Evolutionary conservation across 805 yeast genomes (phyloP), one percentile per base, ranked within the genome.

Genomic region (Vanderwaltozyma verrucispora): DNA sequence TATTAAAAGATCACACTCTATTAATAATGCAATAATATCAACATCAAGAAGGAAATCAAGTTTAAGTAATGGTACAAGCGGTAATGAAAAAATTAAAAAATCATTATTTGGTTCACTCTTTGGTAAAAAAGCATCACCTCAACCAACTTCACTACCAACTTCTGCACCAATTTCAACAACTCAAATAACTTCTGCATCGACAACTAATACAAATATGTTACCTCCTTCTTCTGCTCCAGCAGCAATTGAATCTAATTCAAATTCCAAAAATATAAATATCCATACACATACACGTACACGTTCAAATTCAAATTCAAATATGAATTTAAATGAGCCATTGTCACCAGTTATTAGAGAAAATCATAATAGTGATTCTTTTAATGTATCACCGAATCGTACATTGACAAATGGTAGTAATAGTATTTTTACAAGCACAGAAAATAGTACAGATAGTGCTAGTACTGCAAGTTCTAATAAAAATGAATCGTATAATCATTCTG

Each of bases 381-480:
- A 21, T 9, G 14, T 11, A 3, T 17, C 27, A 3, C 25, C 26
- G 7, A 28, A 15, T 7, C 36, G 30, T 19, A 33, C 30, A 27
- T n/a, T 33, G 12, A 33, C 36, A 17, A 27, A 29, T 23, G 17
- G 26, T 11, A 33, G 36, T 27, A 33, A 26, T 6, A 33, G 36
- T 27, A 33, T 18, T 27, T 24, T 26, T n/a, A 33, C 30, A 10
- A 21, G 23, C 9, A 21, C 23, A 21, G 23, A 21, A 6, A 9
- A 6, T 24, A 24, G 27, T 24, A 24, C 27, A 24, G 5, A 24
- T 10, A 24, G n/a, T 24, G 11, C 5, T 24, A 7, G 11, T 10
- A 31, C 31, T 4, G 59, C 49, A 27, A 51, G 74, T 29, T 59
- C 67, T 16, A 73, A 71, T 47, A 68, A 62, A 45, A 72, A 72